Evolutionary conservation across 257 asterid genomes (phyloP), one percentile per base, ranked within the genome.

Genomic region (Primulina huaijiensis): DNA sequence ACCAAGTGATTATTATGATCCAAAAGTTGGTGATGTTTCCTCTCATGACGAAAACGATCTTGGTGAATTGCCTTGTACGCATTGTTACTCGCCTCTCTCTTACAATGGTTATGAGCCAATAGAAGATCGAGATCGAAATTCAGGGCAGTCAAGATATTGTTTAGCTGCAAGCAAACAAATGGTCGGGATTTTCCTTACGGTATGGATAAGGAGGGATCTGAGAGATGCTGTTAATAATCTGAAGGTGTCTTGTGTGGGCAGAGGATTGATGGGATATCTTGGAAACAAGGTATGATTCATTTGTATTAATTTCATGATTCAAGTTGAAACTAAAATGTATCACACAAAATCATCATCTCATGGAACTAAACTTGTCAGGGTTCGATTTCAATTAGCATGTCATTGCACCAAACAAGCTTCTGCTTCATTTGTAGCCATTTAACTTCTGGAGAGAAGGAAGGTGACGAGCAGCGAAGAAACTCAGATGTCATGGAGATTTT

Each of bases 211-310:
- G 83, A 84, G 88, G 72, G 97, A 88, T 71, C 38, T 88, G 10
- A 75, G 96, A 78, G 97, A 88, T 0, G 83, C 87, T 19, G 93
- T 94, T 64, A 76, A 79, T 8, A 91, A 94, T 73, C 72, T 94
- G 77, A 94, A 91, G 86, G 98, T 88, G 21, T 92, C 98, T 53
- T 94, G 99, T 67, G 98, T 94, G 21, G 99, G 99, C 16, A 82
- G 99, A 82, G 99, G 99, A 66, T 78, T 94, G 81, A 94, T 94
- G 99, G 99, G 99, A 6, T 94, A 94, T 82, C 97, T 94, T 29
- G 99, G 99, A 72, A 94, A 94, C 83, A 94, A 94, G 96, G 99
- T 94, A 77, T 20, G 55, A 10, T 29, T 73, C 10, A 37, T 52
- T 61, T 78, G 33, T 46, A 37, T 40, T 6, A 56, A 65, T 56